phyloP scores from a whole-genome alignment of 2,329 filamentous ascomycete genomes.

The Neophaeococcomyces aloes region DNA sequence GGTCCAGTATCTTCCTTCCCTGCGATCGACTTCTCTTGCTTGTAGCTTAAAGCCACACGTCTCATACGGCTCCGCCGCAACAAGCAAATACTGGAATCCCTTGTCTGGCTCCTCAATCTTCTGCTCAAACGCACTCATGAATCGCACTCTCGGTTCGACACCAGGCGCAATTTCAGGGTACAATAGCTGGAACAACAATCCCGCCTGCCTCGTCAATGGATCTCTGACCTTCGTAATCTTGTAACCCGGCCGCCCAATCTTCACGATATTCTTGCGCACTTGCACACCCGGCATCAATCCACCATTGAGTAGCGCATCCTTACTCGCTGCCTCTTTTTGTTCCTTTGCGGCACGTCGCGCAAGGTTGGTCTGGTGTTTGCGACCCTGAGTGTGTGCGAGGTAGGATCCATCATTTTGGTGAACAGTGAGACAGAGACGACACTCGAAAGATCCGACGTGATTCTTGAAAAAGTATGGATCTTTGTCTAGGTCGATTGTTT shows the following conservation, averaged over 20 bases:
- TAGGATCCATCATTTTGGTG: conserved; percentile 99
- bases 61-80: conserved; percentile 96
- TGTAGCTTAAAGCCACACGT: conserved; percentile 95
- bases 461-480: conserved; percentile 99
- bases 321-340: conserved; percentile 70
- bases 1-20: conserved; percentile 78
- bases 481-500: conserved; percentile 98
- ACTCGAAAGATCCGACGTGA: conserved; percentile 96
- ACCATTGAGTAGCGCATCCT: conserved; percentile 55
- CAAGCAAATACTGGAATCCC: conserved; percentile 85
- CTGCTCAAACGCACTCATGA: conserved; percentile 97
- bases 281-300: conserved; percentile 62
- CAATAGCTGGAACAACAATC: conserved; percentile 89
- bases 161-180: conserved; percentile 79
- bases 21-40: conserved; percentile 79
- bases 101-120: conserved; percentile 90
- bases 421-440: conserved; percentile 88
- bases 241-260: conserved; percentile 93
- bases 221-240: conserved; percentile 96
- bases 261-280: conserved; percentile 73
- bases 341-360: conserved; percentile 92
- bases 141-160: conserved; percentile 71
- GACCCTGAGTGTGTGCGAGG: conserved; percentile 93
- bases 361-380: conserved; percentile 98
- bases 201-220: conserved; percentile 75